Evolutionary conservation across 805 yeast genomes (phyloP), one percentile per base, ranked within the genome.

Genomic region (Candida krabiensis): DNA sequence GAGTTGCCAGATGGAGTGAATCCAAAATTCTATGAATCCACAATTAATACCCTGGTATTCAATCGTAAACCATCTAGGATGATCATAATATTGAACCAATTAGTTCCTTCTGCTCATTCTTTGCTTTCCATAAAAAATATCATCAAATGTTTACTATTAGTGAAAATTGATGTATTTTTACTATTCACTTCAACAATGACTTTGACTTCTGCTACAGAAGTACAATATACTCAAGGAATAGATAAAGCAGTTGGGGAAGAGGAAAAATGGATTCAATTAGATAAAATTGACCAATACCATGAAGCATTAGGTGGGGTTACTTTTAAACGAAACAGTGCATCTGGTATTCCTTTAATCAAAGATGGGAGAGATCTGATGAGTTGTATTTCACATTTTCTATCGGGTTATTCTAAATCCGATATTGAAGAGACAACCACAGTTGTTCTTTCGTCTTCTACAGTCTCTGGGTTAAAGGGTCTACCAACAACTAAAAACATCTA

Each of bases 21-120:
- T 35, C 55, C 63, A 7, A 46, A 41, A 33, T 53, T 60, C 35
- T 59, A 58, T 35, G 62, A 55, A 26, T 48, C 55, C 8, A 56
- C 62, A 1, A 46, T 61, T 5, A 50, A 44, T 15, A 44, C 60
- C 2, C 29, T 58, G 5, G 38, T 40, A 1, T 48, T 55, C 28
- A 46, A 38, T 25, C 40, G 37, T 18, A 62, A 58, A 34, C 67
- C 66, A 5, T 11, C 35, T 2, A 49, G 46, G n/a, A 54, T 60
- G 38, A 38, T 54, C 7, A 46, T 63, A 3, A 38, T 61, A 2
- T 16, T 61, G 9, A 63, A 63, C 34, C 64, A 59, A 37, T 22
- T 43, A 3, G 32, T 38, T 4, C 43, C 55, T 2, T 48, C 53
- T 8, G 29, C 44, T 1, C 39, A 41, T 13, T 55, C 66, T 1